Evolutionary conservation across 352 stramenopile genomes (phyloP).

Genomic region (Phytophthora cryptogea): DNA sequence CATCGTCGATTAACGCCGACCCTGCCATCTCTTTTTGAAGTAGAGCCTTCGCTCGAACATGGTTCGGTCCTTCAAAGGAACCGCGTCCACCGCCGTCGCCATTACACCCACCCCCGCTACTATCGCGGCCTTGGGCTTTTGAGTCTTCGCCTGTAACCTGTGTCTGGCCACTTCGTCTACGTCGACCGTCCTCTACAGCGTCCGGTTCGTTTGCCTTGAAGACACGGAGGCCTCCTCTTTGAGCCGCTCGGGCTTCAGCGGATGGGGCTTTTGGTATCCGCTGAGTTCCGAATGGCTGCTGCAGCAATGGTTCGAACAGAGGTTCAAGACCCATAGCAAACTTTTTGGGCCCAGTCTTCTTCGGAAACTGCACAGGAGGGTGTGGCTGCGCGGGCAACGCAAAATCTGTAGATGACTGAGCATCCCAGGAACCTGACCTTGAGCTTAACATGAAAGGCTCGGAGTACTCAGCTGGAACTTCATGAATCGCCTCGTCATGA

Average conservation of each 20-base stretch:
- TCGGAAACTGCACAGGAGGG: conserved; percentile 22
- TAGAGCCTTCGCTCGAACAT: conserved; percentile 39
- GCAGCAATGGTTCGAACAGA: conserved; percentile 76
- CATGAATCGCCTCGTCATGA: conserved; percentile 31
- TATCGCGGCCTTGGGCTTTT: conserved; percentile 5
- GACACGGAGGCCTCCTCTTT: conserved; percentile 26
- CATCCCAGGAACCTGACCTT: conserved; percentile 31
- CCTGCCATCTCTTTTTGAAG: conserved; percentile 56
- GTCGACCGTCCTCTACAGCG: conserved; percentile 5
- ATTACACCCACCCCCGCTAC: not conserved
- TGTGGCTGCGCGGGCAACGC: conserved; percentile 17
- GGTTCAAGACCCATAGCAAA: conserved; percentile 72
- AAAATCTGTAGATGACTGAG: conserved; percentile 21
- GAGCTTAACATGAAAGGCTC: conserved; percentile 33
- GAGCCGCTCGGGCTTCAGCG: conserved; percentile 21
- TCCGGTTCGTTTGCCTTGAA: conserved; percentile 22
- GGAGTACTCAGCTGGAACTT: conserved; percentile 33
- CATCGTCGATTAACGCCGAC: conserved; percentile 33
- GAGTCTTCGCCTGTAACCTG: conserved; percentile 6
- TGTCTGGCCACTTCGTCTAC: conserved; percentile 14
- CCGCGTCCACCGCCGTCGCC: not conserved
- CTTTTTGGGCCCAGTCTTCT: conserved; percentile 36
- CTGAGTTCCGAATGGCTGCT: conserved; percentile 69
- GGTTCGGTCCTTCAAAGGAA: conserved; percentile 21
- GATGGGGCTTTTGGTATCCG: conserved; percentile 40